A percentile compares a stretch with the other conserved stretches of the same genome.
Evolutionary conservation across 306 rosid species (phyloP).

Genomic region (Vigna unguiculata): DNA sequence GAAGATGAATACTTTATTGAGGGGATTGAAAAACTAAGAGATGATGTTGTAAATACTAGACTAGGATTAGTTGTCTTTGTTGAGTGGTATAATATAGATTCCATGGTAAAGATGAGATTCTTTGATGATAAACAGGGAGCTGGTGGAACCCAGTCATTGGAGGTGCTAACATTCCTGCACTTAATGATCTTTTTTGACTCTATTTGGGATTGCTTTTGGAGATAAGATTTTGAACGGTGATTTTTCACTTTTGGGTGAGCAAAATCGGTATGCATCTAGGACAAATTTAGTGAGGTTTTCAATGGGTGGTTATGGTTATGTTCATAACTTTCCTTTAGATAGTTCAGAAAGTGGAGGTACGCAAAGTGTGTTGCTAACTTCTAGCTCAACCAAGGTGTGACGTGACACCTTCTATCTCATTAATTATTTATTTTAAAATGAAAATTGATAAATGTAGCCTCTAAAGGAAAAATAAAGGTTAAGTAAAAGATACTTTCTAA

Average conservation of each 20-base stretch:
- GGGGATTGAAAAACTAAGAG: constrained; percentile 93
- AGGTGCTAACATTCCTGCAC: constrained; percentile 93
- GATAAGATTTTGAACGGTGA: constrained; percentile 93
- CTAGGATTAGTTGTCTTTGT: constrained; percentile 90
- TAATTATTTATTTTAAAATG: neutral
- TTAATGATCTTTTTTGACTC: constrained; percentile 89
- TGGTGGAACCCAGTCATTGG: constrained; percentile 99
- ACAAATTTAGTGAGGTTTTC: constrained; percentile 94
- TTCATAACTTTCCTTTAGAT: constrained; percentile 89
- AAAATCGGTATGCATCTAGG: constrained; percentile 95
- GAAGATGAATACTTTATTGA: constrained; percentile 96
- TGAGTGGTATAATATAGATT: constrained; percentile 97
- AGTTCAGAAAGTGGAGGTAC: constrained; percentile 99
- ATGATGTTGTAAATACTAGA: constrained; percentile 86
- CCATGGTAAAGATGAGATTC: constrained; percentile 97
- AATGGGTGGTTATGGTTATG: constrained; percentile 77
- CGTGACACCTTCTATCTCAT: constrained; percentile 14
- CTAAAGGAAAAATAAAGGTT: neutral
- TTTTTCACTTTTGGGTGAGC: constrained; percentile 91
- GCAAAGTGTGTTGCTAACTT: constrained; percentile 74
- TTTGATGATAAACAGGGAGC: constrained; percentile 94
- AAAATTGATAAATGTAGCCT: neutral
- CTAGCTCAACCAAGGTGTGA: constrained; percentile 70
- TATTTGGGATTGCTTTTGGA: constrained; percentile 96
- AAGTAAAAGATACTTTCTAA: neutral